Evolutionary conservation across 2,329 filamentous ascomycete genomes (phyloP).

Genomic region (Xylariales sp.): DNA sequence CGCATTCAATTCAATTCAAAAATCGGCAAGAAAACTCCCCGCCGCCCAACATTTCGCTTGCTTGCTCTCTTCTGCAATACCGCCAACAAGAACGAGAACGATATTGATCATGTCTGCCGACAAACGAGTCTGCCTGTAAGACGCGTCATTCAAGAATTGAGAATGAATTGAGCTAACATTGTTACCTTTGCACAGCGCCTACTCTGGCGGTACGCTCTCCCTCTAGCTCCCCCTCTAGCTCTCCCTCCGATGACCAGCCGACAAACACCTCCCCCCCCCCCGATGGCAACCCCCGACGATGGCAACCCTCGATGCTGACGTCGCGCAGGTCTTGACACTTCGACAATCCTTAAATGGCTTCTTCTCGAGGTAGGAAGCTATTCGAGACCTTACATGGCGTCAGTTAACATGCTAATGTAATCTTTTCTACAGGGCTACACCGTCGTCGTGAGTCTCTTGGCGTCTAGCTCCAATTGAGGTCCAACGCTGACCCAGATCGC

Average conservation of each 20-base stretch:
- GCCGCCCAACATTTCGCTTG: background rate
- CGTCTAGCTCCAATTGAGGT: no score
- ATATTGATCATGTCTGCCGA: conserved; percentile 25
- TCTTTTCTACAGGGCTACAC: conserved; percentile 33
- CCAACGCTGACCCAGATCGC: conserved; percentile 2
- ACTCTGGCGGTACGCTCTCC: conserved; percentile 42
- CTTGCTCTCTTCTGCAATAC: no score
- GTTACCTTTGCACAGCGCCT: conserved; percentile 36
- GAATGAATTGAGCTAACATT: conserved; percentile 10
- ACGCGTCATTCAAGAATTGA: conserved; percentile 2
- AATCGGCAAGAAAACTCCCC: conserved; percentile 10
- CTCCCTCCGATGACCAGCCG: background rate
- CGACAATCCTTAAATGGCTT: no score
- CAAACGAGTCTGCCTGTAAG: conserved; percentile 35
- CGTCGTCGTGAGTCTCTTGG: conserved; percentile 35
- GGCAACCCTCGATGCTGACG: no score
- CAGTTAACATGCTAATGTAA: no score
- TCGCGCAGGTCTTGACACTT: conserved; percentile 54
- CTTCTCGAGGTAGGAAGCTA: no score
- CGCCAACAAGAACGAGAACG: no score
- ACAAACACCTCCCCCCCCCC: no score
- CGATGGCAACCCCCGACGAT: no score
- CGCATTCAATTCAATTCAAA: background rate
- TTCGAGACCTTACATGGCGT: no score
- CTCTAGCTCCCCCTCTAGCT: background rate